Evolutionary conservation across 1,139 yeast species (phyloP).

Genomic region (Sugiyamaella castrensis): DNA sequence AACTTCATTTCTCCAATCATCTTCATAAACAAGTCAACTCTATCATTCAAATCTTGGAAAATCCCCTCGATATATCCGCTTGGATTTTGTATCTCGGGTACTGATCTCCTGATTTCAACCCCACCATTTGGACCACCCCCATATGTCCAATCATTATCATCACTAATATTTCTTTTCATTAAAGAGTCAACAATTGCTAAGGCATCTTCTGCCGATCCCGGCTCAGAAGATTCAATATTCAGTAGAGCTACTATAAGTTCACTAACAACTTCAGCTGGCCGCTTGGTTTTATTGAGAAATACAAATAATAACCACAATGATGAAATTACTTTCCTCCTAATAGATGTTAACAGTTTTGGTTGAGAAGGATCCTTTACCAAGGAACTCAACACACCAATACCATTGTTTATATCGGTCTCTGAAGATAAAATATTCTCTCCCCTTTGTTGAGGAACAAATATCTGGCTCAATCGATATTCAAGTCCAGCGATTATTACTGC

Average conservation of each 20-base stretch:
- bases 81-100: conserved; percentile 4
- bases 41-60: conserved; percentile 51
- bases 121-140: conserved; percentile 53
- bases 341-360: conserved; percentile 15
- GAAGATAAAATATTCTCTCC: conserved; percentile 1
- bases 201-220: conserved; percentile 1
- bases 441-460: conserved; percentile 1
- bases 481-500: conserved; percentile 53
- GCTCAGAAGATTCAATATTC: conserved; percentile 1
- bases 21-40: conserved; percentile 47
- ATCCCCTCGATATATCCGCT: conserved; percentile 20
- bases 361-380: conserved; percentile 51
- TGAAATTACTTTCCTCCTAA: conserved; percentile 8
- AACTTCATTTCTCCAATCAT: conserved; percentile 48
- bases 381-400: conserved; percentile 63
- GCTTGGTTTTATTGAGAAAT: conserved; percentile 45
- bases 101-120: conserved; percentile 44
- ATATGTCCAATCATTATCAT: conserved; percentile 48
- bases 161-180: conserved; percentile 39
- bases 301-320: conserved; percentile 60
- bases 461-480: conserved; percentile 29
- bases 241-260: conserved; percentile 20
- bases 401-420: conserved; percentile 56
- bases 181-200: conserved; percentile 46
- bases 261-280: conserved; percentile 36